These are phyloP conservation scores for Rhamnella rubrinervis DNA, from an alignment of 331 rosid genomes.

Conservation along the genomic window DNA sequence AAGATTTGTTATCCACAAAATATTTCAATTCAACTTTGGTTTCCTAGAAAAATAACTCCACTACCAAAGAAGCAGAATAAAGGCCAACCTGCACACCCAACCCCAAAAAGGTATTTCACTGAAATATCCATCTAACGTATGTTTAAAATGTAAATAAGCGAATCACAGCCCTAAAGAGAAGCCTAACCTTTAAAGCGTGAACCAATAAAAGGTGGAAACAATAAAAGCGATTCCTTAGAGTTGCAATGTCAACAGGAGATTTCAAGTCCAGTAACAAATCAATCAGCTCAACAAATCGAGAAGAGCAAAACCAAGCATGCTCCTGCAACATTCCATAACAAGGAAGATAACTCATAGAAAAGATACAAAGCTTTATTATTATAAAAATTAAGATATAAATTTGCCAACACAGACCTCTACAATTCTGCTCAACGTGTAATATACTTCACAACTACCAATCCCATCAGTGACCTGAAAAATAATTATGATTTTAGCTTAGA, in stretches of 20 bases:
- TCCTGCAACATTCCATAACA: slow-evolving; percentile 61
- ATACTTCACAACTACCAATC: slow-evolving; percentile 54
- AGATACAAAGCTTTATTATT: not conserved
- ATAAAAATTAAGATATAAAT: not conserved
- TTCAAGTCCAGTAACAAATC: slow-evolving; percentile 59
- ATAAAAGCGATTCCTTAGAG: slow-evolving; percentile 67
- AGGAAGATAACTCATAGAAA: not conserved
- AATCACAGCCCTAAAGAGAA: slow-evolving; percentile 12
- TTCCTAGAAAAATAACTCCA: too few relatives aligned
- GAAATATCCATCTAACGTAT: not conserved
- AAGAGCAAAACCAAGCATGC: slow-evolving; percentile 53
- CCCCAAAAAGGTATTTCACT: too few relatives aligned
- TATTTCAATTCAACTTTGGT: too few relatives aligned
- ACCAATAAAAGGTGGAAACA: slow-evolving; percentile 65
- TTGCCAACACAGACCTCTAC: slow-evolving; percentile 55
- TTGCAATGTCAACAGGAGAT: slow-evolving; percentile 49
- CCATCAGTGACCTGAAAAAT: slow-evolving; percentile 45
- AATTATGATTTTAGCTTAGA: slow-evolving; percentile 13
- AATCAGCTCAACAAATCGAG: slow-evolving; percentile 53
- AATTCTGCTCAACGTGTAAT: slow-evolving; percentile 67
- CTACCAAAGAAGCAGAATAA: too few relatives aligned
- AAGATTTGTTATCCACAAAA: too few relatives aligned
- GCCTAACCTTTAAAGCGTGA: slow-evolving; percentile 68
- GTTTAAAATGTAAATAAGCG: not conserved
- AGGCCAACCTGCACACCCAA: too few relatives aligned